These are phyloP conservation scores for Candida maris DNA, from an alignment of 805 yeast species.

Conservation along the genomic window DNA sequence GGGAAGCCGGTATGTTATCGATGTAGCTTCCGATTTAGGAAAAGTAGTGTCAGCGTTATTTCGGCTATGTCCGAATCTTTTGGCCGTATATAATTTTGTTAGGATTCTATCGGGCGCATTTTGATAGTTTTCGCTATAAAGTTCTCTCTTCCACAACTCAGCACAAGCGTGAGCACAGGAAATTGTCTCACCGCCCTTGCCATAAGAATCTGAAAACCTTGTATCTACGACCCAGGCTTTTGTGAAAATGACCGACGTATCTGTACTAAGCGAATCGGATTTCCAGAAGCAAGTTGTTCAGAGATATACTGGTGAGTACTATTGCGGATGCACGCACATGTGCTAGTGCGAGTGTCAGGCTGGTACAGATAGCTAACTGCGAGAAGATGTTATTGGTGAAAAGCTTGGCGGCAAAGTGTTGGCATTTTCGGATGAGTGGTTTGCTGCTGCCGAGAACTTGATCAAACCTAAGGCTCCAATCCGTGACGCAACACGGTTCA, in stretches of 20 bases:
- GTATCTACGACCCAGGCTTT: no score
- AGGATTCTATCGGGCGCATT: no score
- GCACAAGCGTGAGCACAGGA: no score
- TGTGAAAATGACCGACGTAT: not conserved
- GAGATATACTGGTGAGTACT: constrained; percentile 46
- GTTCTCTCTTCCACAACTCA: no score
- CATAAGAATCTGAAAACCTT: no score
- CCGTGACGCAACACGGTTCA: constrained; percentile 75
- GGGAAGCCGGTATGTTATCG: constrained; percentile 7
- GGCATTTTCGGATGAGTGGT: constrained; percentile 84
- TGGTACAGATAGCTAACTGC: constrained; percentile 1
- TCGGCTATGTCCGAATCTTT: not conserved
- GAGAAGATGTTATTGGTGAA: constrained; percentile 71
- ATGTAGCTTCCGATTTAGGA: constrained; percentile 11
- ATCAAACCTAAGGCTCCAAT: constrained; percentile 79
- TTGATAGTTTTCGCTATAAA: no score
- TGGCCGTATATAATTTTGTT: no score
- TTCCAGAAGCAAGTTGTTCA: constrained; percentile 46
- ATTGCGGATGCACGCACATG: not conserved
- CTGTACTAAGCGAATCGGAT: constrained; percentile 30
- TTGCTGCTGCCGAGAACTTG: constrained; percentile 87
- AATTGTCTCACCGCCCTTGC: no score
- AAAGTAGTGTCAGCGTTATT: not conserved
- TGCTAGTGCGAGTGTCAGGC: not conserved
- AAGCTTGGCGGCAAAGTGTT: constrained; percentile 77